phyloP scores from a whole-genome alignment of 371 early-diverging fungal genomes.

The Circinella umbellata region DNA sequence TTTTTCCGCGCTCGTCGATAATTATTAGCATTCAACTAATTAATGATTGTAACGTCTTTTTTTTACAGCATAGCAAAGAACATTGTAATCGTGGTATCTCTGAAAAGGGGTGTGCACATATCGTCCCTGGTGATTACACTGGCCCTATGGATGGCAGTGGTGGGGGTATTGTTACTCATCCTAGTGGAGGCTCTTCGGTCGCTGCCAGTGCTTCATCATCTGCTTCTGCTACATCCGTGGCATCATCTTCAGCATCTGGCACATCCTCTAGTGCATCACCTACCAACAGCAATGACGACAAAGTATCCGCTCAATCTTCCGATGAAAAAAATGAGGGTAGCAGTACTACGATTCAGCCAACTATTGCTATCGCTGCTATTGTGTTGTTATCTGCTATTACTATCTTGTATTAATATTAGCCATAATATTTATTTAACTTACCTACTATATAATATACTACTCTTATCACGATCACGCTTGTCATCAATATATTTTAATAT shows the following conservation, averaged over 20 bases:
- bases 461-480: too few relatives aligned
- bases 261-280: not conserved
- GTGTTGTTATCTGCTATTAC: not conserved
- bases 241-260: not conserved
- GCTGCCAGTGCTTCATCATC: slow-evolving; percentile 1
- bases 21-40: too few relatives aligned
- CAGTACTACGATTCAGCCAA: not conserved
- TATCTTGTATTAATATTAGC: too few relatives aligned
- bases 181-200: not conserved
- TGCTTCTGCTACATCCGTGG: not conserved
- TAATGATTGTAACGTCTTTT: not conserved
- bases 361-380: not conserved
- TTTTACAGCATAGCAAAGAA: slow-evolving; percentile 31
- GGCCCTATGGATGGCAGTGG: slow-evolving; percentile 31
- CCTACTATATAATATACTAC: not conserved
- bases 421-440: too few relatives aligned
- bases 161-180: slow-evolving; percentile 1
- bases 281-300: not conserved
- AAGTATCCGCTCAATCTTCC: slow-evolving; percentile 22
- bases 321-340: not conserved
- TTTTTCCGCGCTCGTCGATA: not conserved
- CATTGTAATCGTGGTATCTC: slow-evolving; percentile 57
- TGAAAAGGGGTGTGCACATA: slow-evolving; percentile 52
- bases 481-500: too few relatives aligned
- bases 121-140: slow-evolving; percentile 61